A percentile compares a stretch with the other conserved stretches of the same genome.
Conservation (phyloP, 176 grass and related monocot genomes). For the Oryza meyeriana region DNA sequence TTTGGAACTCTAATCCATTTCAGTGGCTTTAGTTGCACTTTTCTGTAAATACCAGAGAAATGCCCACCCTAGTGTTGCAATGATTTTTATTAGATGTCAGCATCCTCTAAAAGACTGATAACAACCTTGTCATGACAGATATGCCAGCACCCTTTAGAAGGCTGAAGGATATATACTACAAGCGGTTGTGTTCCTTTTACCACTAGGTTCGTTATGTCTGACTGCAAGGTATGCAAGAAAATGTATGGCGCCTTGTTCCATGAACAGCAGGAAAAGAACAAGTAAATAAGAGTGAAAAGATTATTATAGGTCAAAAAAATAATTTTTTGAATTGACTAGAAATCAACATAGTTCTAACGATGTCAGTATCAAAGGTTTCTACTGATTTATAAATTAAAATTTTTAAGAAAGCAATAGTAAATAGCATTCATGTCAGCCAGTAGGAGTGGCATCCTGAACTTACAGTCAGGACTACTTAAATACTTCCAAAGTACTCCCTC, state of each 20-base stretch:
- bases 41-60: constrained; percentile 99
- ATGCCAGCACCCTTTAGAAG: constrained; percentile 7
- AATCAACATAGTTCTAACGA: not conserved
- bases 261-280: constrained; percentile 3
- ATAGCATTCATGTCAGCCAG: constrained; percentile 12
- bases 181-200: not conserved
- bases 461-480: not conserved
- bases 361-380: not conserved
- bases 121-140: constrained; percentile 2
- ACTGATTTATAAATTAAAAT: constrained; percentile 15
- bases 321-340: not conserved
- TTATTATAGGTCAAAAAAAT: not conserved
- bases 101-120: not conserved
- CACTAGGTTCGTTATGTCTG: not conserved
- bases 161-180: constrained; percentile 3
- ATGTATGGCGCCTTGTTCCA: not conserved
- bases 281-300: not conserved
- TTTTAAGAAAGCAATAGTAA: not conserved
- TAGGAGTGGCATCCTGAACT: constrained; percentile 4
- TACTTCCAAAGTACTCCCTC: not conserved
- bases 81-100: constrained; percentile 9
- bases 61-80: constrained; percentile 64
- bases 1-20: constrained; percentile 94
- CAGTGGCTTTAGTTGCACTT: constrained; percentile 95
- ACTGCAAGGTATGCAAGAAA: not conserved